These are phyloP conservation scores for Cryptococcus sp. DNA, from an alignment of 1,284 basidiomycete species.

Conservation along the genomic window DNA sequence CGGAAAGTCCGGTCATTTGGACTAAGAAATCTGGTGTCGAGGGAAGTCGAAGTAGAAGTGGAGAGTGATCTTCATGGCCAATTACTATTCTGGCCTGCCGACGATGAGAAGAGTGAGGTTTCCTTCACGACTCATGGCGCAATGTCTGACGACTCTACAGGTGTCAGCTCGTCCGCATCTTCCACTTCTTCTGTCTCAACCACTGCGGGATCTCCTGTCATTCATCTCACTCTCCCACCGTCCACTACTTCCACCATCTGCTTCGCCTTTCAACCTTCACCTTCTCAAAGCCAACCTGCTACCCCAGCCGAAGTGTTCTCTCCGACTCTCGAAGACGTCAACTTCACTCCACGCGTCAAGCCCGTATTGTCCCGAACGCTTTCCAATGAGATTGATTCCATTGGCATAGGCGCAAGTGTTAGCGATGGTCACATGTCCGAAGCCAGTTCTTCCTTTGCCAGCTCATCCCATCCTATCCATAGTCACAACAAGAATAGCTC, in stretches of 20 bases:
- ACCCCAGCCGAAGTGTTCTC: conserved; percentile 16
- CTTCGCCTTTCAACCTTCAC: conserved; percentile 39
- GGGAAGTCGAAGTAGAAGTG: conserved; percentile 35
- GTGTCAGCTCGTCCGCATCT: conserved; percentile 31
- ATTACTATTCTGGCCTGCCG: conserved; percentile 41
- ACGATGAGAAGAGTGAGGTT: conserved; percentile 38
- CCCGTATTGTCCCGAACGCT: conserved; percentile 22
- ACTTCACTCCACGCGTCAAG: conserved; percentile 39
- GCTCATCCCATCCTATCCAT: conserved; percentile 20
- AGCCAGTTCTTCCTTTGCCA: conserved; percentile 14
- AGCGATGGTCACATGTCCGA: conserved; percentile 11
- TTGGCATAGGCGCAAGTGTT: conserved; percentile 3
- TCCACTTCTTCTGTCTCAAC: conserved; percentile 34
- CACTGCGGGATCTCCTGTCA: conserved; percentile 20
- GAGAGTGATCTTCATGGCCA: conserved; percentile 41
- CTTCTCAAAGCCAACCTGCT: conserved; percentile 12
- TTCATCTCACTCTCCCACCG: conserved; percentile 28
- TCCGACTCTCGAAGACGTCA: conserved; percentile 29
- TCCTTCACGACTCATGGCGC: neutral
- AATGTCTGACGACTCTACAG: conserved; percentile 1
- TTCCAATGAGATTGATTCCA: conserved; percentile 21
- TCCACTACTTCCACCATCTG: conserved; percentile 26
- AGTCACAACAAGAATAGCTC: conserved; percentile 10
- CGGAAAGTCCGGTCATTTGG: conserved; percentile 41
- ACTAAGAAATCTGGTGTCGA: conserved; percentile 33